phyloP scores from a whole-genome alignment of 73 alveolate species.

The Paramecium sonneborni region DNA sequence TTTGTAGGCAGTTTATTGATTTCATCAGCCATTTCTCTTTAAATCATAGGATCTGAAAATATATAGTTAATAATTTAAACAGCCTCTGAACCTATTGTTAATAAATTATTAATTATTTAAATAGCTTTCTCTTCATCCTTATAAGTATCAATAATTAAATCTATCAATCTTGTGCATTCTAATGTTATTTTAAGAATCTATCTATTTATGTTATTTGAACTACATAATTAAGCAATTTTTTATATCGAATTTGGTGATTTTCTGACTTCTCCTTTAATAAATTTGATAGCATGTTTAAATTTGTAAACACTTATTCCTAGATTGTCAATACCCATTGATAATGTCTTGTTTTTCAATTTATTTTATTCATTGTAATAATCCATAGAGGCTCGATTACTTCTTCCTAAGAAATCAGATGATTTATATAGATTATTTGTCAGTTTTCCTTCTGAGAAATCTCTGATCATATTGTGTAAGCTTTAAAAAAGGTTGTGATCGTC shows the following conservation, averaged over 20 bases:
- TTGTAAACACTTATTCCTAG: neutral
- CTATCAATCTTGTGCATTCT: constrained; percentile 3
- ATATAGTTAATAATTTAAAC: neutral
- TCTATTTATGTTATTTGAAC: constrained; percentile 14
- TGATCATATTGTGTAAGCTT: neutral
- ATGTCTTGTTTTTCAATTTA: neutral
- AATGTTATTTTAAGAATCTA: neutral
- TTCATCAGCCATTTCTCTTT: neutral
- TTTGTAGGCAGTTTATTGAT: neutral
- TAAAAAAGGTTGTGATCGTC: neutral
- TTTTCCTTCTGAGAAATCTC: constrained; percentile 15
- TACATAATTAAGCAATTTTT: neutral
- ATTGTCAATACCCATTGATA: constrained; percentile 10
- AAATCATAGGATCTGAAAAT: neutral
- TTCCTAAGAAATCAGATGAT: neutral
- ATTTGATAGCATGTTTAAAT: neutral
- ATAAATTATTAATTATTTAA: neutral
- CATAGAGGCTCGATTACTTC: constrained; percentile 22
- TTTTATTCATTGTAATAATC: constrained; percentile 15
- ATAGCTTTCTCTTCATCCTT: neutral
- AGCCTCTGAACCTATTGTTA: neutral
- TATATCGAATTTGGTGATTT: neutral
- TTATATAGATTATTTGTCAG: neutral
- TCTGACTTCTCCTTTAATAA: neutral
- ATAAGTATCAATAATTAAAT: neutral